Evolutionary conservation across 345 rosid species (phyloP).

Genomic region (Eutrema yunnanense): DNA sequence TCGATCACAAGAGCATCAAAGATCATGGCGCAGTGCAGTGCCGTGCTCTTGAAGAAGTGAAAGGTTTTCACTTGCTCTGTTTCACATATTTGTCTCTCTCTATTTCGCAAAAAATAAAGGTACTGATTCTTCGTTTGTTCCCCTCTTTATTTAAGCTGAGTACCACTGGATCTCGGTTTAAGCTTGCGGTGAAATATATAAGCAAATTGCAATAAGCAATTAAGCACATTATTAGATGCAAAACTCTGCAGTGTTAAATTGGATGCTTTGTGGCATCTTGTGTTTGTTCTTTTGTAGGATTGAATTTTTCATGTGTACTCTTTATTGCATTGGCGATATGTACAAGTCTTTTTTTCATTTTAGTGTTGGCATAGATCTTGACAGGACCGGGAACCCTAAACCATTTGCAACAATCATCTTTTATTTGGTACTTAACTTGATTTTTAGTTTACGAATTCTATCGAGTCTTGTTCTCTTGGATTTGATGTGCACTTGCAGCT

Average conservation of each 20-base stretch:
- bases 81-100: conserved; percentile 7
- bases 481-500: too few species aligned
- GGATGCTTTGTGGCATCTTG: background rate
- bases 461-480: too few species aligned
- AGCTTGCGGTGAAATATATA: conserved; percentile 2
- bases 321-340: background rate
- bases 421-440: too few species aligned
- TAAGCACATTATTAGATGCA: conserved; percentile 14
- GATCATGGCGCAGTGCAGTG: conserved; percentile 98
- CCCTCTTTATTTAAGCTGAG: conserved; percentile 10
- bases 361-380: too few species aligned
- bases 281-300: background rate
- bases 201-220: background rate
- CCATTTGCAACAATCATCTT: too few species aligned
- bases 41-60: conserved; percentile 72
- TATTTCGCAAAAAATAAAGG: conserved; percentile 19
- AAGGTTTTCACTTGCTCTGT: background rate
- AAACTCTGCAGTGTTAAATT: conserved; percentile 3
- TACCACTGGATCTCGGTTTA: background rate
- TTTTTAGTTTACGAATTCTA: too few species aligned
- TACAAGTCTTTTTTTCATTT: too few species aligned
- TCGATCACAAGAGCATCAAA: conserved; percentile 95
- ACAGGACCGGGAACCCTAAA: too few species aligned
- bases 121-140: conserved; percentile 15
- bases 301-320: background rate